Evolutionary conservation across 441 rosid species (phyloP).

Genomic region (Kokia cookei): DNA sequence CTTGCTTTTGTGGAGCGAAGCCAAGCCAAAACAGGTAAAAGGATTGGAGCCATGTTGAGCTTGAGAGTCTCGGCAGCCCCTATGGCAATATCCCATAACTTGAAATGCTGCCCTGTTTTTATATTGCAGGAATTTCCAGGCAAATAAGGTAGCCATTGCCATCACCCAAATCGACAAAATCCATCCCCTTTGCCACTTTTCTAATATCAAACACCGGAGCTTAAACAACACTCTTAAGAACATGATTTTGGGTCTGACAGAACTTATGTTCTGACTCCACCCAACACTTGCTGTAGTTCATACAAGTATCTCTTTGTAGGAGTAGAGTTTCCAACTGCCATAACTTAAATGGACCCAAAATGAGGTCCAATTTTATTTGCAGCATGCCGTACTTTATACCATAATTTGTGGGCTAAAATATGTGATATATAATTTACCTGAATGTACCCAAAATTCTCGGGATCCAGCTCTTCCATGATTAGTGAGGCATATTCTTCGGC

Average conservation of each 20-base stretch:
- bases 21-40: slow-evolving; percentile 87
- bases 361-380: too few species aligned
- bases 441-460: slow-evolving; percentile 86
- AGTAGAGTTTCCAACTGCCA: slow-evolving; percentile 96
- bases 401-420: neutral
- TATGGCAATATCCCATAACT: slow-evolving; percentile 90
- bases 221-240: slow-evolving; percentile 26
- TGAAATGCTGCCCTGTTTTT: slow-evolving; percentile 62
- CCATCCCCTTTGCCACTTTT: slow-evolving; percentile 88
- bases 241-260: slow-evolving; percentile 32
- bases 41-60: slow-evolving; percentile 91
- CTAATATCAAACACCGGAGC: slow-evolving; percentile 46
- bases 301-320: slow-evolving; percentile 73
- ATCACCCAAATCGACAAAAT: slow-evolving; percentile 58
- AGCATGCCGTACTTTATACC: neutral
- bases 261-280: slow-evolving; percentile 53
- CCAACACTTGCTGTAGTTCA: slow-evolving; percentile 79
- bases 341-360: slow-evolving; percentile 36
- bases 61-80: slow-evolving; percentile 97
- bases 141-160: slow-evolving; percentile 55
- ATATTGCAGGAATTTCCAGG: slow-evolving; percentile 85
- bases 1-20: slow-evolving; percentile 74
- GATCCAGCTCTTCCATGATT: slow-evolving; percentile 97
- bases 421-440: slow-evolving; percentile 45
- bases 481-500: slow-evolving; percentile 92